Percentiles rank a stretch among this genome's conserved stretches.
These are phyloP conservation scores for Pythium myriotylum DNA, from an alignment of 352 stramenopile genomes.

Conservation along the genomic window DNA sequence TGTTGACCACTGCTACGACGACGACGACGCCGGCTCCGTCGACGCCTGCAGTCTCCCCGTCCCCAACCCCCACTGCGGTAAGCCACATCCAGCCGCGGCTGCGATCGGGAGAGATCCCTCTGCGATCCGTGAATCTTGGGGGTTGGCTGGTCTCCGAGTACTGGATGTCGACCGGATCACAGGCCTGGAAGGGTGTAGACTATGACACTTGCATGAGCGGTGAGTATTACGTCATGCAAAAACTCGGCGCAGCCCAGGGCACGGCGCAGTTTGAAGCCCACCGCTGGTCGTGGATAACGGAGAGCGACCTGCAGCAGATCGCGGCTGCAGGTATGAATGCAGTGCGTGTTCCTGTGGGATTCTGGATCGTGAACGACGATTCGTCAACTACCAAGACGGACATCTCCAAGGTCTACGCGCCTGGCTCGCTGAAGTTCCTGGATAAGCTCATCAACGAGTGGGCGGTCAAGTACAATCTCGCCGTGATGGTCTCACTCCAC, in stretches of 20 bases:
- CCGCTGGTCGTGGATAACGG: constrained; percentile 59
- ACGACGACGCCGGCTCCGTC: not conserved
- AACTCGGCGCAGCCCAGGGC: constrained; percentile 24
- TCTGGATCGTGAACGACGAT: constrained; percentile 56
- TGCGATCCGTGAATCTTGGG: constrained; percentile 36
- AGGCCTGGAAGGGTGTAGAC: constrained; percentile 58
- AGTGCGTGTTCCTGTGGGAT: constrained; percentile 18
- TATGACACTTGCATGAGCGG: constrained; percentile 40
- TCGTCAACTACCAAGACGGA: not conserved
- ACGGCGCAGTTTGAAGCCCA: constrained; percentile 51
- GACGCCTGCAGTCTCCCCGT: not conserved
- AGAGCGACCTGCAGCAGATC: constrained; percentile 49
- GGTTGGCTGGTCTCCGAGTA: constrained; percentile 36
- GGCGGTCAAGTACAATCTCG: constrained; percentile 53
- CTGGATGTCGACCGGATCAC: constrained; percentile 58
- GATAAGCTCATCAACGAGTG: constrained; percentile 56
- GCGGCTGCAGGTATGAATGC: constrained; percentile 21
- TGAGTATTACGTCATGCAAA: constrained; percentile 6
- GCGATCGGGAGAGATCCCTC: constrained; percentile 22
- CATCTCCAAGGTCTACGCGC: constrained; percentile 21
- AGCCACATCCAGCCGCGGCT: constrained; percentile 26
- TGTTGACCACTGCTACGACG: not conserved
- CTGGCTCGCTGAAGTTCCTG: constrained; percentile 42
- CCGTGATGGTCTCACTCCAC: constrained; percentile 62
- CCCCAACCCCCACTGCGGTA: not conserved